Conservation (phyloP, 768 basidiomycete species). For the Suillus lakei region DNA sequence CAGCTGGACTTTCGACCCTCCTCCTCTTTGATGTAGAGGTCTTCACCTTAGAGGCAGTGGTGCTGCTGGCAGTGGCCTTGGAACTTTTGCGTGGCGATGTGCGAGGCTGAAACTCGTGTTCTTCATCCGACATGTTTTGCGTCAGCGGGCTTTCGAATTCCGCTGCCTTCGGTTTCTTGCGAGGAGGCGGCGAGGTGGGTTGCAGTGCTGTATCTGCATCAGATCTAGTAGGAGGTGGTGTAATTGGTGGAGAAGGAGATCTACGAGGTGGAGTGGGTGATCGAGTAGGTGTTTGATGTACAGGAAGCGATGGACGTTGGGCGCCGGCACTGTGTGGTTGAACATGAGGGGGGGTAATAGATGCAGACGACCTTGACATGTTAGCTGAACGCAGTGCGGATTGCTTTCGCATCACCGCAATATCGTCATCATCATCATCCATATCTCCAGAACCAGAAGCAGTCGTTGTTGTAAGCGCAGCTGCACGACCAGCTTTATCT, state of each 20-base stretch:
- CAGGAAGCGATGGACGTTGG: no score
- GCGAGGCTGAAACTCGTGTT: no score
- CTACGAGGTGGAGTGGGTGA: no score
- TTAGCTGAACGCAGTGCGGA: neutral
- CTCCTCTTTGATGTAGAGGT: neutral
- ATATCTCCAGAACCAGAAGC: neutral
- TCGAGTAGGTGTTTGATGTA: no score
- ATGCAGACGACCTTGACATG: no score
- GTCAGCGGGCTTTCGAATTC: neutral
- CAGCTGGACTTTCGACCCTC: no score
- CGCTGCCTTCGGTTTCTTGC: neutral
- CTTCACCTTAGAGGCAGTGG: neutral
- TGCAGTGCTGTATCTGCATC: no score
- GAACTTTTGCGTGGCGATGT: no score
- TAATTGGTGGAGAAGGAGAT: neutral
- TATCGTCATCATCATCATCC: neutral
- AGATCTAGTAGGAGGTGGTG: neutral
- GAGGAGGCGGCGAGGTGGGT: neutral
- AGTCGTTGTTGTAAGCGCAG: neutral
- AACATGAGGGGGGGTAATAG: neutral
- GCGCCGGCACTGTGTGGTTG: no score
- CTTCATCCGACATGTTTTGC: neutral
- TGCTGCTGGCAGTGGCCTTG: no score
- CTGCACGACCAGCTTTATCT: neutral
- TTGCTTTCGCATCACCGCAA: neutral